Percentiles rank a stretch among this genome's conserved stretches.
These are phyloP conservation scores for Mycocentrospora acerina DNA, from an alignment of 2,329 filamentous ascomycete genomes.

Conservation along the genomic window DNA sequence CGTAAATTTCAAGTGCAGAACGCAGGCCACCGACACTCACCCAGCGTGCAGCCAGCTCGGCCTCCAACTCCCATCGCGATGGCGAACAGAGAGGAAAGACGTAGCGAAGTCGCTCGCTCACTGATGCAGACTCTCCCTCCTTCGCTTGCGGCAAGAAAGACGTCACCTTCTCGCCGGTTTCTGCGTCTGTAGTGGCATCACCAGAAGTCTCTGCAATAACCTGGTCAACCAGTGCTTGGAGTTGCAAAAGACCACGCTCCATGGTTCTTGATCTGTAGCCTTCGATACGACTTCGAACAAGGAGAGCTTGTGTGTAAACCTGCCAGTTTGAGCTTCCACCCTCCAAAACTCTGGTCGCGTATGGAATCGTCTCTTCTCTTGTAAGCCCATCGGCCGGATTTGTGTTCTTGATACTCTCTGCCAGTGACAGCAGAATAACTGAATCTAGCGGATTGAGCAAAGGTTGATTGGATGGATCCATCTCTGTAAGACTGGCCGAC, in stretches of 20 bases:
- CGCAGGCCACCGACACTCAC: constrained; percentile 81
- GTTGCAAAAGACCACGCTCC: constrained; percentile 84
- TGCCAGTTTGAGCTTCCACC: constrained; percentile 97
- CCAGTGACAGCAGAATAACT: constrained; percentile 75
- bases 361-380: constrained; percentile 90
- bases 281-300: constrained; percentile 89
- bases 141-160: constrained; percentile 81
- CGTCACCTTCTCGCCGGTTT: constrained; percentile 54
- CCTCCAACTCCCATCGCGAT: constrained; percentile 89
- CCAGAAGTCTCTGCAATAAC: constrained; percentile 79
- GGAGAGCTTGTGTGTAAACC: constrained; percentile 88
- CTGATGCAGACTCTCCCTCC: constrained; percentile 73
- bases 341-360: constrained; percentile 81
- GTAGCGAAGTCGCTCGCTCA: constrained; percentile 75
- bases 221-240: constrained; percentile 94
- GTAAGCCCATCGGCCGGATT: constrained; percentile 83
- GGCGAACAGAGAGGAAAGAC: constrained; percentile 82
- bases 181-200: constrained; percentile 23
- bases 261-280: constrained; percentile 82
- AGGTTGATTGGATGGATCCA: constrained; percentile 80
- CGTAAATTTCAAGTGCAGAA: constrained; percentile 94
- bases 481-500: constrained; percentile 60
- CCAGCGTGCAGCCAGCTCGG: constrained; percentile 92
- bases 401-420: constrained; percentile 88
- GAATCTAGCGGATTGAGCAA: constrained; percentile 81